Evolutionary conservation across 208 protist species (phyloP).

Genomic region (Strigomonas galati): DNA sequence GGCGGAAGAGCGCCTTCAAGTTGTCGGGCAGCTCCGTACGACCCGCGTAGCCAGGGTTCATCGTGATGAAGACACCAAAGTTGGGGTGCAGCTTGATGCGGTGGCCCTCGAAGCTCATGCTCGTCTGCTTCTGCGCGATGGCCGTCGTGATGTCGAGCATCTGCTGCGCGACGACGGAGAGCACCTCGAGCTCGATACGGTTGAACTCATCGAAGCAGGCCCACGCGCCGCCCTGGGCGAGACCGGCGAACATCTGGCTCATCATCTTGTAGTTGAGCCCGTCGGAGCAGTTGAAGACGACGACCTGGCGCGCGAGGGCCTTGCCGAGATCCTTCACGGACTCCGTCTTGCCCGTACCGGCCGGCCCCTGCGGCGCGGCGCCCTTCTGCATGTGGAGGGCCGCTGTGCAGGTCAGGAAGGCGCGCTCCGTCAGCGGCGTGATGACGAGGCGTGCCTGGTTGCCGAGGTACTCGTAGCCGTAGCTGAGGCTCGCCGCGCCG

Average conservation of each 20-base stretch:
- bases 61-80: constrained; percentile 97
- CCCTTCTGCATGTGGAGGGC: constrained; percentile 92
- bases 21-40: constrained; percentile 97
- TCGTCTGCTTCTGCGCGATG: constrained; percentile 64
- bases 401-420: constrained; percentile 90
- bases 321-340: constrained; percentile 95
- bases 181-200: constrained; percentile 92
- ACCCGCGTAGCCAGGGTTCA: constrained; percentile 98
- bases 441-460: constrained; percentile 94
- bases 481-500: constrained; percentile 77
- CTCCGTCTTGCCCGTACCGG: constrained; percentile 97
- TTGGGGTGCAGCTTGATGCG: constrained; percentile 88
- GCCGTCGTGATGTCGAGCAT: constrained; percentile 94
- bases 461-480: constrained; percentile 96
- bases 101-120: constrained; percentile 91
- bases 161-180: constrained; percentile 93
- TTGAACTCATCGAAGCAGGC: constrained; percentile 97
- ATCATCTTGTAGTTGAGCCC: constrained; percentile 95
- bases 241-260: constrained; percentile 94
- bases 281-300: constrained; percentile 96
- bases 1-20: constrained; percentile 95
- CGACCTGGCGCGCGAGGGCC: constrained; percentile 84
- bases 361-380: constrained; percentile 91
- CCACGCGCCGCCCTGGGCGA: constrained; percentile 91
- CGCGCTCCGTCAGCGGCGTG: constrained; percentile 95